Evolutionary conservation across 495 filamentous ascomycete species (phyloP), one percentile per base, ranked within the genome.

Genomic region (Pyrenula massariospora): DNA sequence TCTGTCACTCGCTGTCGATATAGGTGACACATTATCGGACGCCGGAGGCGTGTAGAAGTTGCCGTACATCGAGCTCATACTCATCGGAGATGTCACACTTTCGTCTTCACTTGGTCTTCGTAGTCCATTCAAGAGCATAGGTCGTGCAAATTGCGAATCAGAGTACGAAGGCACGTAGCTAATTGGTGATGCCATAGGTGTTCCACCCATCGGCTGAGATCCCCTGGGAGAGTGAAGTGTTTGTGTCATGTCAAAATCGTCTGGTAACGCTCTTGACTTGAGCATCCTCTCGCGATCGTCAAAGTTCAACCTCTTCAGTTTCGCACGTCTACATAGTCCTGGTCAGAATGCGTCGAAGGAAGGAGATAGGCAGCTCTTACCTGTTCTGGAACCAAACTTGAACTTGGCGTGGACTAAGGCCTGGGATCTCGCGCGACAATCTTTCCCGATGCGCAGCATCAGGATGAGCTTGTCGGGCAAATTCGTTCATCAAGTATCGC

Each of bases 341-440:
- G 25, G 66, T 73, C 62, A 74, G 64, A 52, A 58, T 52, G 36
- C n/a, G 24, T 5, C n/a, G n/a, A n/a, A n/a, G n/a, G n/a, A n/a
- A n/a, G n/a, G n/a, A n/a, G n/a, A n/a, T 3, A 58, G 62, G 58
- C 52, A 64, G 56, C 54, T 67, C 78, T 60, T 78, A 95, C 92
- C 92, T 83, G 71, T 97, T 97, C 70, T 97, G 92, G 70, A 97
- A 97, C 92, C 92, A 97, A 57, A 97, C 92, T 73, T 97, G 92
- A 10, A 97, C 92, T 66, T 97, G 92, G 57, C 92, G 83, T 48
- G 92, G 89, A 58, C 88, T 96, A 50, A 97, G 73, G 10, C 92
- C 92, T 49, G 92, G 92, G 54, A 97, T 96, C 65, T 96, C 92
- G 56, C 87, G 77, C 25, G 92, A 92, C 54, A 97, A 74, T 25